A percentile compares a stretch with the other conserved stretches of the same genome.
Conservation (phyloP, 176 grass and related monocot genomes). For the Metroxylon sagu region DNA sequence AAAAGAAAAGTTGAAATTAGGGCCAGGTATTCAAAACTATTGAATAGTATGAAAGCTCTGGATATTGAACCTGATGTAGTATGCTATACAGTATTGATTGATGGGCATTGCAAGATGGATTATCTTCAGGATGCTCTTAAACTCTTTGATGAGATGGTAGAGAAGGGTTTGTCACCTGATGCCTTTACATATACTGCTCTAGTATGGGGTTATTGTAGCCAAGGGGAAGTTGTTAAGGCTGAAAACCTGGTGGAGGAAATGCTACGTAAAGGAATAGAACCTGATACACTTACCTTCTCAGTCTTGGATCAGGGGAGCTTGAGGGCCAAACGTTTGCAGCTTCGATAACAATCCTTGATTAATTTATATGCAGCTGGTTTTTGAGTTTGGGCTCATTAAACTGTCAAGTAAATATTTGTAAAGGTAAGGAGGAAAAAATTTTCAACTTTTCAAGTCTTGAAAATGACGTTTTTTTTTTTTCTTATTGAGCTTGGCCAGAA, state of each 20-base stretch:
- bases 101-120: slow-evolving; percentile 58
- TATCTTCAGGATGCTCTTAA: slow-evolving; percentile 42
- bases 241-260: slow-evolving; percentile 58
- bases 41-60: slow-evolving; percentile 32
- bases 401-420: too few species aligned
- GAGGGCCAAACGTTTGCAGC: not conserved
- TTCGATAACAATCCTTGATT: too few species aligned
- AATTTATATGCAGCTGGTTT: too few species aligned
- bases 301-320: slow-evolving; percentile 27
- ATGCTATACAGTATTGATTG: slow-evolving; percentile 78
- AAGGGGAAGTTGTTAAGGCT: slow-evolving; percentile 47
- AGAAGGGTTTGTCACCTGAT: slow-evolving; percentile 50
- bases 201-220: slow-evolving; percentile 62
- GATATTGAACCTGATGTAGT: slow-evolving; percentile 47
- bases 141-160: slow-evolving; percentile 62
- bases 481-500: too few species aligned
- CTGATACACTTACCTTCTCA: slow-evolving; percentile 33
- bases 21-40: slow-evolving; percentile 23
- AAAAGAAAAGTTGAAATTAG: slow-evolving; percentile 29
- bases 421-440: too few species aligned
- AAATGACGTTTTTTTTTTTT: too few species aligned
- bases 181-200: slow-evolving; percentile 47
- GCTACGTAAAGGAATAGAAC: slow-evolving; percentile 39
- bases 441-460: too few species aligned
- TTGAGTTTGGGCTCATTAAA: too few species aligned